A percentile compares a stretch with the other conserved stretches of the same genome.
Conservation (phyloP, 192 early-diverging fungal genomes). For the Gaertneriomyces semiglobifer region DNA sequence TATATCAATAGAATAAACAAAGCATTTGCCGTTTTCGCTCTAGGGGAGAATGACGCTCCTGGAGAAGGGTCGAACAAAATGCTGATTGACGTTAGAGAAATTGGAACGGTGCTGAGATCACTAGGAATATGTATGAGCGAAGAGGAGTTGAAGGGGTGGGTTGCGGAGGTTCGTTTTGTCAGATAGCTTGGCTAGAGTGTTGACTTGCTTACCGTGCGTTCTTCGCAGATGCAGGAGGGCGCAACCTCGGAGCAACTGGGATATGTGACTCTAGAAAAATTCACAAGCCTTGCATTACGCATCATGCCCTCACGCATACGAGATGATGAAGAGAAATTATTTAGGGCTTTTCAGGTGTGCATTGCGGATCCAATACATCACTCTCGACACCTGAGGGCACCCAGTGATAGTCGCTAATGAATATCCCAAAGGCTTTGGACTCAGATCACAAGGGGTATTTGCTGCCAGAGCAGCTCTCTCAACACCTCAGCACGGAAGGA, state of each 20-base stretch:
- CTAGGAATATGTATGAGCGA: constrained; percentile 46
- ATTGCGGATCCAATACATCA: background rate
- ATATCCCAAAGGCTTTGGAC: constrained; percentile 41
- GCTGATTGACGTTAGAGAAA: constrained; percentile 29
- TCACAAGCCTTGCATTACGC: constrained; percentile 32
- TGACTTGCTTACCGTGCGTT: too few species aligned
- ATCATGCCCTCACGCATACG: constrained; percentile 28
- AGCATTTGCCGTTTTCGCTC: too few species aligned
- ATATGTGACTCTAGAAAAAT: constrained; percentile 40
- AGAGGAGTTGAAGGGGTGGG: constrained; percentile 45
- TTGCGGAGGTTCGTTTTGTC: constrained; percentile 37
- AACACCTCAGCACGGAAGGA: constrained; percentile 38
- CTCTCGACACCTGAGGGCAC: background rate
- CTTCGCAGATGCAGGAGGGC: too few species aligned
- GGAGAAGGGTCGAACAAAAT: too few species aligned
- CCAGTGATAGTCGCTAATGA: background rate
- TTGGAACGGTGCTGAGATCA: constrained; percentile 51
- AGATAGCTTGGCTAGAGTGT: too few species aligned
- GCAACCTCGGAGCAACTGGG: constrained; percentile 37
- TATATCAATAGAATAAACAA: too few species aligned
- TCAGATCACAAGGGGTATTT: constrained; percentile 49
- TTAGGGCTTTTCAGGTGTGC: constrained; percentile 46
- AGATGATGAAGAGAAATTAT: constrained; percentile 51
- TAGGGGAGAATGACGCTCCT: too few species aligned
- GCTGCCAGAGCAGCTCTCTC: constrained; percentile 44